These are phyloP conservation scores for Margaritispora aquatica DNA, from an alignment of 495 filamentous ascomycete genomes.

Conservation along the genomic window DNA sequence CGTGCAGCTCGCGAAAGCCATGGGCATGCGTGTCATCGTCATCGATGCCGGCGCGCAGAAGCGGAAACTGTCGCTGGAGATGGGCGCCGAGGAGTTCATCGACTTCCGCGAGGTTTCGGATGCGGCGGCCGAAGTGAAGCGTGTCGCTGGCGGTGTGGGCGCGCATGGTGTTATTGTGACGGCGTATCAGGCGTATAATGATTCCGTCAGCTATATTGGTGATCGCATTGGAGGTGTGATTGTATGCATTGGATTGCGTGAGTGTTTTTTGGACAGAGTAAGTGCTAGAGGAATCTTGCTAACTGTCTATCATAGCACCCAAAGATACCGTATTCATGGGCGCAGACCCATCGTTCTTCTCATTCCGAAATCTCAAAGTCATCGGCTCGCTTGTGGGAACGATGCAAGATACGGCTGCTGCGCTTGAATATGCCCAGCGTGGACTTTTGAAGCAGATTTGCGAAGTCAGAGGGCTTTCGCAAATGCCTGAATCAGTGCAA, in stretches of 20 bases:
- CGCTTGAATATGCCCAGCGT: constrained; percentile 16
- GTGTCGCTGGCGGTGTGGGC: constrained; percentile 13
- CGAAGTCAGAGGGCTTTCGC: constrained; percentile 3
- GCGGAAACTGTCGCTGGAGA: constrained; percentile 24
- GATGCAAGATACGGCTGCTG: constrained; percentile 11
- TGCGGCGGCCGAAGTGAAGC: constrained; percentile 8
- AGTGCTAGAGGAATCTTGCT: too few relatives aligned
- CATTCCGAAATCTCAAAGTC: constrained; percentile 12
- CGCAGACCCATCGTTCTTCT: constrained; percentile 4
- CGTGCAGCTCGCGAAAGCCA: constrained; percentile 29
- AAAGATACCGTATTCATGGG: constrained; percentile 2
- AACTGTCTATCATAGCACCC: background rate
- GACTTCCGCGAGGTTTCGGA: constrained; percentile 26
- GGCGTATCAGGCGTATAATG: constrained; percentile 8
- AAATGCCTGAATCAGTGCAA: constrained; percentile 9
- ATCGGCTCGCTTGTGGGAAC: constrained; percentile 11
- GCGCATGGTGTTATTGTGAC: constrained; percentile 19
- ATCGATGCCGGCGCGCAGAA: constrained; percentile 33
- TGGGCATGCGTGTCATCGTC: constrained; percentile 33
- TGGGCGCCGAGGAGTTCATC: constrained; percentile 33
- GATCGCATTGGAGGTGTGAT: constrained; percentile 11
- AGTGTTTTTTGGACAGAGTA: constrained; percentile 7
- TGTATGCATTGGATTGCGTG: constrained; percentile 13
- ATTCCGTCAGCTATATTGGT: constrained; percentile 1
- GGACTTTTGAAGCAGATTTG: constrained; percentile 9